Evolutionary conservation across 164 flowering plant species (phyloP).

Genomic region (Amborella trichopoda): DNA sequence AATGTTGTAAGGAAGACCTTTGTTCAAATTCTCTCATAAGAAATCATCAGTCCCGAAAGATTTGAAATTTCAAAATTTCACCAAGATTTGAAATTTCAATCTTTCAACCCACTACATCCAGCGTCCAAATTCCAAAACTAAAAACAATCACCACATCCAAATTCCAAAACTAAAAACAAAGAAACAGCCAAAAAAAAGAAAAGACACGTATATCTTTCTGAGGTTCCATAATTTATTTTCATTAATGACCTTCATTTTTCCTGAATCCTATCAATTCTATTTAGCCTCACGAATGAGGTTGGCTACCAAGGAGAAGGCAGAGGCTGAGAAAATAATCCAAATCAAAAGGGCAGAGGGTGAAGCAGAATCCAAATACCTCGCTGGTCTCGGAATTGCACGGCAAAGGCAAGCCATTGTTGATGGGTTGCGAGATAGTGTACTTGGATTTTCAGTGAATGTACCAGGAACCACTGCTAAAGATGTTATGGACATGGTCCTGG

Average conservation of each 20-base stretch:
- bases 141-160: too few relatives aligned
- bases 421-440: slow-evolving; percentile 78
- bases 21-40: too few relatives aligned
- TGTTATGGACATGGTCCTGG: slow-evolving; percentile 80
- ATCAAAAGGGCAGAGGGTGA: slow-evolving; percentile 53
- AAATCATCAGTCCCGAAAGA: too few relatives aligned
- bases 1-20: too few relatives aligned
- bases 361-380: slow-evolving; percentile 44
- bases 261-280: background rate
- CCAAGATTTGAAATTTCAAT: too few relatives aligned
- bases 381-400: slow-evolving; percentile 46
- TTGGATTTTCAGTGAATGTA: slow-evolving; percentile 61
- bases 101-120: too few relatives aligned
- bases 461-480: slow-evolving; percentile 78
- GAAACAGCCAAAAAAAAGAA: too few relatives aligned
- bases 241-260: background rate
- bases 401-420: slow-evolving; percentile 82
- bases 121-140: too few relatives aligned
- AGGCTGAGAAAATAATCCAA: slow-evolving; percentile 47
- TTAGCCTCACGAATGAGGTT: slow-evolving; percentile 63
- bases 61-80: too few relatives aligned
- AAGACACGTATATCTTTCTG: too few relatives aligned
- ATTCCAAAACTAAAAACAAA: too few relatives aligned
- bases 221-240: background rate
- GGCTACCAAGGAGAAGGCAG: slow-evolving; percentile 49